phyloP scores from a whole-genome alignment of 1,284 basidiomycete species.

The Kalmanozyma brasiliensis region DNA sequence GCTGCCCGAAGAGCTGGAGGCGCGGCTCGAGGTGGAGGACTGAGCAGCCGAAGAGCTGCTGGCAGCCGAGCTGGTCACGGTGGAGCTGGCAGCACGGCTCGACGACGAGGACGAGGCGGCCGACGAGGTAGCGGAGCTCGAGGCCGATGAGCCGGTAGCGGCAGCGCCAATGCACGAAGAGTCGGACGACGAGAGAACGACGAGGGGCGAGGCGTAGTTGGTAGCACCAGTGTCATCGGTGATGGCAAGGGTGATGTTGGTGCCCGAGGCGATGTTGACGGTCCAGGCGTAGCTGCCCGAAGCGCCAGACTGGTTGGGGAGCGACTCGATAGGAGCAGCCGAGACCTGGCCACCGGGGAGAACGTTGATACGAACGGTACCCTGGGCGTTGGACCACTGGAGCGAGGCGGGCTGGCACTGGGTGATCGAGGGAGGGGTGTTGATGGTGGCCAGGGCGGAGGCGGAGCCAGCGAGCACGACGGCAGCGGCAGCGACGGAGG shows the following conservation, averaged over 20 bases:
- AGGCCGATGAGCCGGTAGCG: constrained; percentile 15
- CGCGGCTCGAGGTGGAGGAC: constrained; percentile 14
- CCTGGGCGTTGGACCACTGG: constrained; percentile 35
- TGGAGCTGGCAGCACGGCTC: constrained; percentile 3
- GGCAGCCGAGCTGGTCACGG: constrained; percentile 1
- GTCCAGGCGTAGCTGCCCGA: constrained; percentile 60
- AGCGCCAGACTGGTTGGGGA: constrained; percentile 52
- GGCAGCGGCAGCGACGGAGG: constrained; percentile 44
- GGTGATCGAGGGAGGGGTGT: constrained; percentile 45
- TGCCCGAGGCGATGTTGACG: constrained; percentile 63
- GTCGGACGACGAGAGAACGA: constrained; percentile 33
- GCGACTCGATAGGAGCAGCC: constrained; percentile 46
- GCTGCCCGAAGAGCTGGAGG: not conserved
- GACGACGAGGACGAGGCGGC: constrained; percentile 10
- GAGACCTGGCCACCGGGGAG: constrained; percentile 46
- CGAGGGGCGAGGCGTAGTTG: constrained; percentile 47
- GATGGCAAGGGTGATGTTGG: constrained; percentile 62
- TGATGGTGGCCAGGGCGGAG: constrained; percentile 33
- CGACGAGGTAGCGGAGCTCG: constrained; percentile 5
- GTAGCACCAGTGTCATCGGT: constrained; percentile 56
- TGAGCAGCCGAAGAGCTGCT: constrained; percentile 12
- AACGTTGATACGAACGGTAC: constrained; percentile 37
- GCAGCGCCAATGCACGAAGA: constrained; percentile 40
- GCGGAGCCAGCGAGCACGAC: constrained; percentile 44
- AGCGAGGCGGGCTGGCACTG: constrained; percentile 44